phyloP scores from a whole-genome alignment of 108 stramenopile genomes.

The Chaetoceros tenuissimus region DNA sequence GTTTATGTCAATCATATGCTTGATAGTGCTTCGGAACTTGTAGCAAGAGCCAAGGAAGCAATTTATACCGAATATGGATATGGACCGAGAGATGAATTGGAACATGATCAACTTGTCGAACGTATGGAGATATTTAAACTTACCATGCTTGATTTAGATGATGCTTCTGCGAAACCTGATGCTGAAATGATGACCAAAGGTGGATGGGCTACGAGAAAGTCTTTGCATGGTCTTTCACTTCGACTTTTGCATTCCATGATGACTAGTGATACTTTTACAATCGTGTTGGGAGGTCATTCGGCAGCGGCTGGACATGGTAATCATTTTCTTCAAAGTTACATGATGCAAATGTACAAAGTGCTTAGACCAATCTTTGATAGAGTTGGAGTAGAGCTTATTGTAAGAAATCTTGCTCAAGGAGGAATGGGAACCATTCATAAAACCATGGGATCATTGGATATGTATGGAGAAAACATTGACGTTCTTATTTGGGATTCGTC shows the following conservation, averaged over 20 bases:
- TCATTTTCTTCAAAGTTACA: conserved; percentile 66
- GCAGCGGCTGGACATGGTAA: conserved; percentile 66
- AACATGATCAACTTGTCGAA: conserved; percentile 28
- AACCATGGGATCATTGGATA: conserved; percentile 42
- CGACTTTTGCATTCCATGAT: conserved; percentile 80
- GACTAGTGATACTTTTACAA: conserved; percentile 69
- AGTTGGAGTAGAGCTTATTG: conserved; percentile 51
- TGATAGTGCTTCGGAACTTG: conserved; percentile 58
- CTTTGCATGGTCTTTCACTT: conserved; percentile 55
- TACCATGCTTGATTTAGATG: conserved; percentile 39
- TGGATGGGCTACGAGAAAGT: conserved; percentile 72
- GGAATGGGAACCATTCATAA: conserved; percentile 49
- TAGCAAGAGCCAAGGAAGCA: conserved; percentile 59
- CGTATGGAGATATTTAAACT: conserved; percentile 53
- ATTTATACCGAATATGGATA: conserved; percentile 50
- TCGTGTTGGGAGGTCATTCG: conserved; percentile 61
- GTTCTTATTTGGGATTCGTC: conserved; percentile 72
- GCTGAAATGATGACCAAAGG: conserved; percentile 32
- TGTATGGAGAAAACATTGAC: conserved; percentile 69
- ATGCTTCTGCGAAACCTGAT: conserved; percentile 10
- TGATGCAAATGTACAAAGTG: conserved; percentile 54
- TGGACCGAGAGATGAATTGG: conserved; percentile 35
- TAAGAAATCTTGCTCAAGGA: conserved; percentile 53
- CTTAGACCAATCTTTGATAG: conserved; percentile 65
- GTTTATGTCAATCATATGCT: conserved; percentile 78